Base-by-base conservation (phyloP, 2,329 filamentous ascomycete species). In the Mariannaea sp. region DNA sequence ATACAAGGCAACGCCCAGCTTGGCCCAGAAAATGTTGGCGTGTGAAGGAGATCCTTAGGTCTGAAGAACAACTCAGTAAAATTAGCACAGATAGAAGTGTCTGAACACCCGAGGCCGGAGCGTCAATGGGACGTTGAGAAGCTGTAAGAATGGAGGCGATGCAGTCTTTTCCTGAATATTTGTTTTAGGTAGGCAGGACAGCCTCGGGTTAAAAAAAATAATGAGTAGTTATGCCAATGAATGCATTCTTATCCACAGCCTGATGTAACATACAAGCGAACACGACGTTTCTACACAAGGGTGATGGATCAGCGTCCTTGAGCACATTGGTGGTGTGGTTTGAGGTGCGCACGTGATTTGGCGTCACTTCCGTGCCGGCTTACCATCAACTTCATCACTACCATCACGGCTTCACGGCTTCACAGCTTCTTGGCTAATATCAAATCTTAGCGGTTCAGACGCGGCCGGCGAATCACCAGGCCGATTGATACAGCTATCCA, bases 291-390 rank as follows among this genome's bases (percentile, higher is more conserved):
- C n/a, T n/a, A n/a, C n/a, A n/a, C n/a, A n/a, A n/a, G 29, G 29
- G 29, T 4, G 29, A 32, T 32, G 29, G 26, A 29, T 32, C 13
- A 32, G 5, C 9, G 32, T 39, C 10, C 8, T 13, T 12, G 10
- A 7, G 13, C 4, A 6, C 19, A 5, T 5, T 24, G 35, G 26
- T 4, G 12, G 12, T 8, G 3, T 30, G 26, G 3, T 9, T 33
- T 24, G 9, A 16, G 32, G 16, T 17, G 26, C 17, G 29, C 72
- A 74, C 72, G 71, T 74, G 71, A 74, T 64, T 42, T 64, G 70
- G 71, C 65, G 71, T 68, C 62, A 66, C 52, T 73, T 68, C 65
- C 69, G 71, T 57, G 71, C 36, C 41, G 40, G 26, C n/a, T 24
- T 35, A 33, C n/a, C 22, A 14, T 35, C 53, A 39, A 44, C 35